Evolutionary conservation across 2,329 filamentous ascomycete species (phyloP), one percentile per base, ranked within the genome.

Genomic region (Fusarium floridanum): DNA sequence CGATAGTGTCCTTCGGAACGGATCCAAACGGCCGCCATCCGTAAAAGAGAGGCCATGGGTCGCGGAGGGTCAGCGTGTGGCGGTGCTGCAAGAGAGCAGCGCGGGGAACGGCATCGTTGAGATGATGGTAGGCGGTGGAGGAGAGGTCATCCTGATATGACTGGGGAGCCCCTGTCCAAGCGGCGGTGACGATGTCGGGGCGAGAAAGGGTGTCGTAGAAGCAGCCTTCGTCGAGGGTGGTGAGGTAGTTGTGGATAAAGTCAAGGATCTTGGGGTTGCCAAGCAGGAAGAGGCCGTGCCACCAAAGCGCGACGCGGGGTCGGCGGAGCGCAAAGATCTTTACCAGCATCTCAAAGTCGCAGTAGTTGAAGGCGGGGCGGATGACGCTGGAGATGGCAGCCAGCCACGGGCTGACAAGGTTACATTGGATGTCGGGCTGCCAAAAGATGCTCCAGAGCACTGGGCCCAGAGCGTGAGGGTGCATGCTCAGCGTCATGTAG

Each of bases 401-500:
- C 10, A 81, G 39, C 79, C 79, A 81, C 12, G 79, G 78, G 45
- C 76, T 78, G n/a, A 78, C 79, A 3, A 81, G 72, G 45, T 81
- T 81, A 60, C 79, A 81, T 22, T 75, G 70, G 16, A 81, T 70
- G n/a, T 75, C 74, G 9, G 79, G 79, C 53, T 79, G 77, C 79
- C 79, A 81, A 32, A 81, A 81, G 32, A 81, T 73, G 56, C 78
- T 78, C 79, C 79, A 81, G n/a, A 81, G 45, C 10, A 80, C 73
- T 27, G 79, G 72, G 2, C 77, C 78, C n/a, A 80, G 59, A 24
- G 72, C 66, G 24, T 68, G 66, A 14, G 74, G 76, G n/a, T 79
- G 74, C 76, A 79, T 76, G 65, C 79, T 80, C 39, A 81, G 72
- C n/a, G 79, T 81, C 79, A 81, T 80, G 68, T 80, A 77, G 61